Evolutionary conservation across 179 eudicot species (phyloP).

Genomic region (Dionaea muscipula): DNA sequence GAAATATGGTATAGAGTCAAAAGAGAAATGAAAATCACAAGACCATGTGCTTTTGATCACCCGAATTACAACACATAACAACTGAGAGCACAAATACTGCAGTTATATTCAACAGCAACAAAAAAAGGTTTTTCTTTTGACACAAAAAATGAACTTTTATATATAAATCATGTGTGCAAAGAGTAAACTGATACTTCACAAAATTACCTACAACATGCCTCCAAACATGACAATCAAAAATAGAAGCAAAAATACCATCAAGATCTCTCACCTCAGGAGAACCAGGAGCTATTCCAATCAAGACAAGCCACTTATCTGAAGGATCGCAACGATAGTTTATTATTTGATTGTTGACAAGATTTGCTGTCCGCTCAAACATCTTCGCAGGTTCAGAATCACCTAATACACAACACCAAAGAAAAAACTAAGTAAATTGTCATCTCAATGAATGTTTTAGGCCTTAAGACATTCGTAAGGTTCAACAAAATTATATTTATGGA

Average conservation of each 20-base stretch:
- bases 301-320: conserved; percentile 75
- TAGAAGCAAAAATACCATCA: neutral
- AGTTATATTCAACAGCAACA: too few species aligned
- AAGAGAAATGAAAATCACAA: too few species aligned
- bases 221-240: neutral
- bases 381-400: conserved; percentile 72
- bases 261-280: conserved; percentile 50
- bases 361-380: conserved; percentile 78
- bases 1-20: too few species aligned
- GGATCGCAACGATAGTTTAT: conserved; percentile 84
- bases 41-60: too few species aligned
- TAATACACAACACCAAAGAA: conserved; percentile 8
- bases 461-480: too few species aligned
- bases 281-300: conserved; percentile 87
- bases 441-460: too few species aligned
- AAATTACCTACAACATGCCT: neutral
- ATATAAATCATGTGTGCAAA: neutral
- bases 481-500: too few species aligned
- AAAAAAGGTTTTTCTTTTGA: neutral
- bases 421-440: neutral
- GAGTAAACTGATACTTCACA: neutral
- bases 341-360: conserved; percentile 68
- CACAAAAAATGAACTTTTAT: neutral
- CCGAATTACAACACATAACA: too few species aligned
- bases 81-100: too few species aligned